These are phyloP conservation scores for Cyclotella baltica DNA, from an alignment of 108 stramenopile genomes.

Conservation along the genomic window DNA sequence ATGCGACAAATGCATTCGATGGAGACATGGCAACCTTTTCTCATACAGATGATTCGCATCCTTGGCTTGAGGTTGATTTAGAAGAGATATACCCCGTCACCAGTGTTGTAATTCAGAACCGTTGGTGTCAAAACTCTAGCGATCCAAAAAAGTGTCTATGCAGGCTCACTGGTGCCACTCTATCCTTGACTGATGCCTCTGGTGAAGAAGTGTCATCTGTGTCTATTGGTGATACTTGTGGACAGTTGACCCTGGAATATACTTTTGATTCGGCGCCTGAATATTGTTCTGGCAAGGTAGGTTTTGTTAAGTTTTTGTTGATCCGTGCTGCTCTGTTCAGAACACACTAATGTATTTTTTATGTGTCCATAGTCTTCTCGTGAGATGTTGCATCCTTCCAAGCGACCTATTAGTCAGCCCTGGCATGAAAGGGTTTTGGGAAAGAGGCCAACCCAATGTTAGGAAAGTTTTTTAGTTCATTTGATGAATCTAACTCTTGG, in stretches of 20 bases:
- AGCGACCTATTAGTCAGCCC: background rate
- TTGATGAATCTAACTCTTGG: background rate
- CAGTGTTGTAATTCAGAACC: background rate
- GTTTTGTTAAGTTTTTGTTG: background rate
- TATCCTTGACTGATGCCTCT: background rate
- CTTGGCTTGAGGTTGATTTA: background rate
- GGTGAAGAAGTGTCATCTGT: background rate
- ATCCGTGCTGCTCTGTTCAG: background rate
- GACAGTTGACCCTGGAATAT: background rate
- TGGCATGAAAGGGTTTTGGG: constrained; percentile 2
- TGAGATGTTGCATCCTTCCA: background rate
- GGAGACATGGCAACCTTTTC: background rate
- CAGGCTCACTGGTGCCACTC: background rate
- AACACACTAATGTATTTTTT: background rate
- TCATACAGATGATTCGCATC: background rate
- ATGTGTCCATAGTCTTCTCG: background rate
- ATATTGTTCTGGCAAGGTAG: background rate
- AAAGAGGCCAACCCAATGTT: constrained; percentile 4
- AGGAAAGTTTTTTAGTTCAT: background rate
- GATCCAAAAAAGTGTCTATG: background rate
- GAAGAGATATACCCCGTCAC: background rate
- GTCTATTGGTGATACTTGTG: background rate
- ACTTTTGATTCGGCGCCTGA: background rate
- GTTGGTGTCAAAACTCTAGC: background rate
- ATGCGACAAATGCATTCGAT: constrained; percentile 5